A percentile compares a stretch with the other conserved stretches of the same genome.
Evolutionary conservation across 2,329 filamentous ascomycete genomes (phyloP).

Genomic region (Fusarium paranaense): DNA sequence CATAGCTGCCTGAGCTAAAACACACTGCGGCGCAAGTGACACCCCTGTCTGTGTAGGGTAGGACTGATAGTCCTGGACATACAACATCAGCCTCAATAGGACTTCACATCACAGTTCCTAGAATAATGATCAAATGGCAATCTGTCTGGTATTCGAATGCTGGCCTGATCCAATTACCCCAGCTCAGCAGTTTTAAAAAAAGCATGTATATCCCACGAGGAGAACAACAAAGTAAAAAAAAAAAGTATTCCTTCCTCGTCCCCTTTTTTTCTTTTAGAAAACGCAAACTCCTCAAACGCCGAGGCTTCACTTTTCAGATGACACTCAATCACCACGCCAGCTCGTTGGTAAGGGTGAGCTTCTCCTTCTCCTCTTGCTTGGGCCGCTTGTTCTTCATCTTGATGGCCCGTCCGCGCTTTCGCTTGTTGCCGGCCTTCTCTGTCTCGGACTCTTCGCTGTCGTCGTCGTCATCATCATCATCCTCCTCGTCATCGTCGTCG

Average conservation of each 20-base stretch:
- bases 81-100: neutral
- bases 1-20: slow-evolving; percentile 44
- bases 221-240: neutral
- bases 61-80: neutral
- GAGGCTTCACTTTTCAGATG: slow-evolving; percentile 16
- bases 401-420: slow-evolving; percentile 62
- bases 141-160: slow-evolving; percentile 31
- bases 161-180: neutral
- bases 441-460: slow-evolving; percentile 69
- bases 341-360: slow-evolving; percentile 56
- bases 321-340: slow-evolving; percentile 52
- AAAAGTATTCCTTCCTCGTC: neutral
- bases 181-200: neutral
- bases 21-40: slow-evolving; percentile 1
- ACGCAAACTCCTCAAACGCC: slow-evolving; percentile 43
- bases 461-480: slow-evolving; percentile 69
- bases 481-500: slow-evolving; percentile 68
- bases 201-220: slow-evolving; percentile 3
- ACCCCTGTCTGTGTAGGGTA: neutral
- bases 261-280: slow-evolving; percentile 7
- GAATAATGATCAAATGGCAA: neutral
- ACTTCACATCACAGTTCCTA: neutral
- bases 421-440: slow-evolving; percentile 66
- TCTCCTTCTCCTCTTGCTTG: slow-evolving; percentile 73
- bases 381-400: slow-evolving; percentile 60